Conservation (phyloP, 768 basidiomycete genomes). For the Lentinula detonsa region DNA sequence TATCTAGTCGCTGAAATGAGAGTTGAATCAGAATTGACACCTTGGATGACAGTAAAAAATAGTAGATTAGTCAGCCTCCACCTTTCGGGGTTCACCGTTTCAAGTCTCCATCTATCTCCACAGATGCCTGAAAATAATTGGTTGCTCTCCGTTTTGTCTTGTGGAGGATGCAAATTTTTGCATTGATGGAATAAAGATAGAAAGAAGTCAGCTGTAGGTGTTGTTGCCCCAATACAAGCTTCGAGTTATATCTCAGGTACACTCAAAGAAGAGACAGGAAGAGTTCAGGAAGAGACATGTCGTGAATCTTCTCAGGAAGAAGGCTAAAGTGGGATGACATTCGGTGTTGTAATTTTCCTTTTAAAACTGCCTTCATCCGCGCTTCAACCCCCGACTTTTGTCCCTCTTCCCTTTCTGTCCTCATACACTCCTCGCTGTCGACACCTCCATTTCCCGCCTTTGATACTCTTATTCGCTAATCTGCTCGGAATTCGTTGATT, state of each 20-base stretch:
- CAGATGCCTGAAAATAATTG: background rate
- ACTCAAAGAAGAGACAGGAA: background rate
- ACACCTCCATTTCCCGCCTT: background rate
- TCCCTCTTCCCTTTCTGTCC: background rate
- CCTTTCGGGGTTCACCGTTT: background rate
- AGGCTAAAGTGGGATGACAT: background rate
- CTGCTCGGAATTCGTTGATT: background rate
- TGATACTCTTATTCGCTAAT: background rate
- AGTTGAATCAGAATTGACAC: too few relatives aligned
- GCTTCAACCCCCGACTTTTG: background rate
- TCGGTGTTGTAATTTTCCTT: slow-evolving; percentile 2
- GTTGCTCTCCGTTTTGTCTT: background rate
- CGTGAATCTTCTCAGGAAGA: slow-evolving; percentile 6
- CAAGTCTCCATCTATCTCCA: background rate
- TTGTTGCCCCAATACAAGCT: background rate
- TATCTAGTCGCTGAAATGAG: too few relatives aligned
- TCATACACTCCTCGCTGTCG: slow-evolving; percentile 1
- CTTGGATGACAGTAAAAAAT: too few relatives aligned
- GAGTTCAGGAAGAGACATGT: background rate
- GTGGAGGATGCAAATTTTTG: background rate
- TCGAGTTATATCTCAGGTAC: background rate
- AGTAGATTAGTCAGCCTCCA: background rate
- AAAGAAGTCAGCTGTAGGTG: background rate
- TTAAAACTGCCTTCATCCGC: background rate
- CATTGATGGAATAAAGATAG: background rate